Percentiles rank a stretch among this genome's conserved stretches.
phyloP scores from a whole-genome alignment of 2,329 filamentous ascomycete genomes.

The Cladophialophora psammophila region DNA sequence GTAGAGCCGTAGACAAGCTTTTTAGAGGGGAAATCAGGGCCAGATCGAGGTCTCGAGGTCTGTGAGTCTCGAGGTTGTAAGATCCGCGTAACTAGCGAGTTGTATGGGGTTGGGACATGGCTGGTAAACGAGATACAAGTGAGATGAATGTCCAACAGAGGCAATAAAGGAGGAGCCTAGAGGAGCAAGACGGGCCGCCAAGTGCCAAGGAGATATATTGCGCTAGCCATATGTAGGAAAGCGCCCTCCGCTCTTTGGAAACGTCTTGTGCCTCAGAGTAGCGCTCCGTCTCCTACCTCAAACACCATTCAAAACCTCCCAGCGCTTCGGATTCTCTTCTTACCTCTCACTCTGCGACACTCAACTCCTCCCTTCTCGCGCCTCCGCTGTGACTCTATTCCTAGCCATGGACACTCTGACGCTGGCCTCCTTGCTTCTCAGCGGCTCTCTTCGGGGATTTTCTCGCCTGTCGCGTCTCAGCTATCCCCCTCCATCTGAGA shows the following conservation, averaged over 20 bases:
- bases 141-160: not conserved
- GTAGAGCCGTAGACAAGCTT: conserved; percentile 26
- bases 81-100: conserved; percentile 20
- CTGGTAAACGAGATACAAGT: conserved; percentile 15
- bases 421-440: conserved; percentile 8
- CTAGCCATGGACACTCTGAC: conserved; percentile 18
- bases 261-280: conserved; percentile 30
- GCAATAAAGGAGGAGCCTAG: no score
- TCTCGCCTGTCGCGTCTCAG: conserved; percentile 28
- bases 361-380: conserved; percentile 15
- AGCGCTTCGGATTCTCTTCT: conserved; percentile 31
- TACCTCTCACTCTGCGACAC: conserved; percentile 32
- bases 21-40: conserved; percentile 3
- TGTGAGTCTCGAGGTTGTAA: not conserved
- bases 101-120: conserved; percentile 21
- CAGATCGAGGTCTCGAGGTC: conserved; percentile 9
- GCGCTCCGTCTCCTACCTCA: conserved; percentile 24
- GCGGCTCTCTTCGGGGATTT: conserved; percentile 7
- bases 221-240: not conserved
- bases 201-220: not conserved
- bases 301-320: conserved; percentile 34
- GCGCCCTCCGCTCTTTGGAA: conserved; percentile 10
- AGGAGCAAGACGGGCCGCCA: not conserved
- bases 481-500: conserved; percentile 29
- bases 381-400: conserved; percentile 20